These are phyloP conservation scores for Coleophoma crateriformis DNA, from an alignment of 2,329 filamentous ascomycete genomes.

Conservation along the genomic window DNA sequence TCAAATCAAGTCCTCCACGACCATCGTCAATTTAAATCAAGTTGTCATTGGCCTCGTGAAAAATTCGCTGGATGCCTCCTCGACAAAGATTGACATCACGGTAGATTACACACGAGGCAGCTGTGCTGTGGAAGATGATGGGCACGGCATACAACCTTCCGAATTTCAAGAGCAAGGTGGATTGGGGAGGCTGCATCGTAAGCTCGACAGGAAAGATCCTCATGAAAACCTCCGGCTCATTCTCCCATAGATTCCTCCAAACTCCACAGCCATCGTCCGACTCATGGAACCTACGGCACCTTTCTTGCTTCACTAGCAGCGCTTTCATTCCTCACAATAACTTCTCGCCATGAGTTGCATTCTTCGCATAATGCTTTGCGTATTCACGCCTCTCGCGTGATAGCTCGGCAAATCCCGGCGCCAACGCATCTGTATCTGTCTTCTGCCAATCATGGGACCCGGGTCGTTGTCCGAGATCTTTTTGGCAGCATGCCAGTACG, in stretches of 20 bases:
- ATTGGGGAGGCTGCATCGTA: constrained; percentile 69
- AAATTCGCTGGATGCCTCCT: constrained; percentile 79
- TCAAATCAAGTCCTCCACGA: constrained; percentile 81
- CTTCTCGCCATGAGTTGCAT: constrained; percentile 61
- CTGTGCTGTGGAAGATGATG: constrained; percentile 81
- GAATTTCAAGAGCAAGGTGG: constrained; percentile 71
- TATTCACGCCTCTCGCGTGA: constrained; percentile 62
- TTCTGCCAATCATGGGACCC: constrained; percentile 63
- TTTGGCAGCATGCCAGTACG: constrained; percentile 91
- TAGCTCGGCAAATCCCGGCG: constrained; percentile 60
- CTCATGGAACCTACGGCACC: constrained; percentile 64
- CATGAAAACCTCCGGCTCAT: constrained; percentile 2
- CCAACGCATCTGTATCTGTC: constrained; percentile 50
- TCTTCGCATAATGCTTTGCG: constrained; percentile 59
- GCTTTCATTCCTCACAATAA: constrained; percentile 71
- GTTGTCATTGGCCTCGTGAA: constrained; percentile 69
- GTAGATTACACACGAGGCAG: constrained; percentile 72
- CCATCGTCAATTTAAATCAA: constrained; percentile 67
- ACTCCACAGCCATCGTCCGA: constrained; percentile 36
- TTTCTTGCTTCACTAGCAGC: constrained; percentile 75
- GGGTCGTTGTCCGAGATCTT: constrained; percentile 69
- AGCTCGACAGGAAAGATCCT: constrained; percentile 22
- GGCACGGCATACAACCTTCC: constrained; percentile 63
- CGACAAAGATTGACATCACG: constrained; percentile 61
- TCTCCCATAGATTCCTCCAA: constrained; percentile 65